Conservation (phyloP, 1,139 yeast species). For the Magnusiomyces tetraspermus region DNA sequence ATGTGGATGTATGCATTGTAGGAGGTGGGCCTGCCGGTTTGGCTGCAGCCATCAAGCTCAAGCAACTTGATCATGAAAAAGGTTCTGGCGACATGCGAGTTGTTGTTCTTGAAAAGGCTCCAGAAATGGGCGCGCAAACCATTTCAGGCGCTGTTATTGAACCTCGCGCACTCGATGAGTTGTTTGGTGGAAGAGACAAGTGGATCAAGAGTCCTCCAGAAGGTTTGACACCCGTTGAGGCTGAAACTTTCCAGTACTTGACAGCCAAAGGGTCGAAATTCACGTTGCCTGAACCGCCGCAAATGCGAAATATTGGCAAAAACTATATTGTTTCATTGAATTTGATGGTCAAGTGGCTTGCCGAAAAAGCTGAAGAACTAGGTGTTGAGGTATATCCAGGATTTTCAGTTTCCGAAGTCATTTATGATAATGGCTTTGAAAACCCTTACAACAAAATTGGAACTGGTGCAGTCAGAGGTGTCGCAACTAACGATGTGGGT, state of each 20-base stretch:
- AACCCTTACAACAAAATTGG: no score
- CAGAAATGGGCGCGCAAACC: slow-evolving; percentile 82
- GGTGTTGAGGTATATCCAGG: slow-evolving; percentile 95
- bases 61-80: slow-evolving; percentile 69
- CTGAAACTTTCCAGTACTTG: neutral
- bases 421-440: slow-evolving; percentile 51
- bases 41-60: slow-evolving; percentile 82
- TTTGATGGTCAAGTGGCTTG: slow-evolving; percentile 69
- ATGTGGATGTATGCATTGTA: slow-evolving; percentile 87
- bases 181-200: no score
- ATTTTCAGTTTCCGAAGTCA: slow-evolving; percentile 74
- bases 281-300: slow-evolving; percentile 75
- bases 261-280: neutral
- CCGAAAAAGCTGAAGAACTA: slow-evolving; percentile 82
- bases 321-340: slow-evolving; percentile 81
- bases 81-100: slow-evolving; percentile 69
- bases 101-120: slow-evolving; percentile 82
- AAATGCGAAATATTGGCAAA: slow-evolving; percentile 66
- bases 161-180: slow-evolving; percentile 75
- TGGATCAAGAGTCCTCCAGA: no score
- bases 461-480: slow-evolving; percentile 58
- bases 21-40: slow-evolving; percentile 98
- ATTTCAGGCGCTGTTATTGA: slow-evolving; percentile 92
- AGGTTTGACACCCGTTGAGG: neutral
- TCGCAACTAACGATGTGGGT: slow-evolving; percentile 92